phyloP scores from a whole-genome alignment of 2,329 filamentous ascomycete species.

The Stenocarpella maydis region DNA sequence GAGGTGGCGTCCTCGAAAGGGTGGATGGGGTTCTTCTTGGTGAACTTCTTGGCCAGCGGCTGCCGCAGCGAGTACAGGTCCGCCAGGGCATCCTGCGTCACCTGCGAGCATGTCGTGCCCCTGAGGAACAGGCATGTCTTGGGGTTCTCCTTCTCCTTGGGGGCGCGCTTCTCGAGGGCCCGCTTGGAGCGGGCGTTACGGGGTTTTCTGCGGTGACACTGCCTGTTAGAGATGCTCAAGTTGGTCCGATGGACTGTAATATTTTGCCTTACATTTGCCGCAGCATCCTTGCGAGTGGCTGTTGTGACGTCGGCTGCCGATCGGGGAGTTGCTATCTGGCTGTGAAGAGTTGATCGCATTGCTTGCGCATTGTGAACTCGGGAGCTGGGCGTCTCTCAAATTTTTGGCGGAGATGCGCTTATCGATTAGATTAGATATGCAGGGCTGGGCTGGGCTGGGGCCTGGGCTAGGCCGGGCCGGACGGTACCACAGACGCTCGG shows the following conservation, averaged over 20 bases:
- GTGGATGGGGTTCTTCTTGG: conserved; percentile 95
- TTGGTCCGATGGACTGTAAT: neutral
- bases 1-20: conserved; percentile 91
- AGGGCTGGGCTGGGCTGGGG: neutral
- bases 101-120: conserved; percentile 83
- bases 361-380: neutral
- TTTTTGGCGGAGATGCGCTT: conserved; percentile 32
- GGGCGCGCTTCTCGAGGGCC: conserved; percentile 90
- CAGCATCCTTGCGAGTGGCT: conserved; percentile 50
- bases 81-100: conserved; percentile 82
- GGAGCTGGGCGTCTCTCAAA: conserved; percentile 17
- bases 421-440: conserved; percentile 29
- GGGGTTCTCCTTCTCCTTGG: conserved; percentile 87
- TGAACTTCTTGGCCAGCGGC: conserved; percentile 87
- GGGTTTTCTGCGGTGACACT: conserved; percentile 57
- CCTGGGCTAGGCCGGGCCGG: too few species aligned
- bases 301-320: neutral
- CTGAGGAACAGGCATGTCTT: conserved; percentile 91
- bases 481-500: neutral
- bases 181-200: conserved; percentile 89
- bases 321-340: neutral
- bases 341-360: neutral
- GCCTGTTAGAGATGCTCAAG: neutral
- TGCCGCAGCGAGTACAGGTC: conserved; percentile 87
- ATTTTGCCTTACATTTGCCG: conserved; percentile 54